A percentile compares a stretch with the other conserved stretches of the same genome.
Evolutionary conservation across 1,284 basidiomycete species (phyloP).

Genomic region (Apiotrichum brassicae): DNA sequence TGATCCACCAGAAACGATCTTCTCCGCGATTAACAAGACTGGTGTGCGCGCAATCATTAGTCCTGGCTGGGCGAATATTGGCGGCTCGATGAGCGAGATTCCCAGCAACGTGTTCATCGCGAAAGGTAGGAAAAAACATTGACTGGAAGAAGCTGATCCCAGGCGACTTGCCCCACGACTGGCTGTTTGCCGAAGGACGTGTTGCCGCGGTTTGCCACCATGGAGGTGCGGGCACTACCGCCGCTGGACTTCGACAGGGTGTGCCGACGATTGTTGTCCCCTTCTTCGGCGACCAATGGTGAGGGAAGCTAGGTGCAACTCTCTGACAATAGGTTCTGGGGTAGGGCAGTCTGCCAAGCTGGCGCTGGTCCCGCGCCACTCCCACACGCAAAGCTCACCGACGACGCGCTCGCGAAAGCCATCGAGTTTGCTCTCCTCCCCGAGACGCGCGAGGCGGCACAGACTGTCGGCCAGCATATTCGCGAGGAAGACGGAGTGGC

Average conservation of each 20-base stretch:
- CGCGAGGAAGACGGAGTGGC: constrained; percentile 53
- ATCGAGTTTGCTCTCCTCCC: constrained; percentile 53
- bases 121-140: constrained; percentile 21
- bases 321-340: constrained; percentile 45
- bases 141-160: not conserved
- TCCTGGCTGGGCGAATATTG: constrained; percentile 60
- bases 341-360: constrained; percentile 57
- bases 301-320: constrained; percentile 48
- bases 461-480: constrained; percentile 54
- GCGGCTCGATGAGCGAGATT: constrained; percentile 45
- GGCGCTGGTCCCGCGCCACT: constrained; percentile 61
- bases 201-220: constrained; percentile 65
- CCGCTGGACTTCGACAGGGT: constrained; percentile 59
- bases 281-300: constrained; percentile 63
- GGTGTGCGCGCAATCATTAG: constrained; percentile 58
- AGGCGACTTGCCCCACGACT: constrained; percentile 63
- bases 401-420: constrained; percentile 54
- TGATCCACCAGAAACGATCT: constrained; percentile 50
- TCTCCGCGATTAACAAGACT: constrained; percentile 54
- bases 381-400: constrained; percentile 53
- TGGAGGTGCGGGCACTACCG: constrained; percentile 61
- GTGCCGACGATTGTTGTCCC: constrained; percentile 61
- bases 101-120: constrained; percentile 57
- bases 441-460: constrained; percentile 51
- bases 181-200: constrained; percentile 56